Base-by-base conservation (phyloP, 257 asterid genomes). In the Orobanche coerulescens region DNA sequence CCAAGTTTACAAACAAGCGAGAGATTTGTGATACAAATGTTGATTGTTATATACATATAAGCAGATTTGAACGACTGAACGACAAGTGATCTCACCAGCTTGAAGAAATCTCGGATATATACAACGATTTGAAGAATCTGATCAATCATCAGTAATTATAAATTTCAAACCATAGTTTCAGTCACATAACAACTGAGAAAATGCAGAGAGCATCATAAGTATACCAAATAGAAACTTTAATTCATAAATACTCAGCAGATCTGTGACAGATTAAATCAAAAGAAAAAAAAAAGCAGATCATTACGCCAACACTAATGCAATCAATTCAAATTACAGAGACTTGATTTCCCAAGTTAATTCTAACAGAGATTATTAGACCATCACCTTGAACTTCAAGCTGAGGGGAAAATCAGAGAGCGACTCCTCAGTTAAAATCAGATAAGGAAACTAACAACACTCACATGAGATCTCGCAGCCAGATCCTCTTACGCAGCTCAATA, bases 381-480 rank as follows among this genome's bases (percentile, higher is more conserved):
- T 63, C 56, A 26, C 40, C 43, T 34, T 15, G 7, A 57, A 19
- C 40, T 46, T 63, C 62, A 56, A 28, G 16, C 61, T 14, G 13
- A 26, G 33, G 1, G 13, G 1, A 26, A 42, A 30, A 12, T 20
- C 31, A 39, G 56, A 59, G 69, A 54, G 42, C 37, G 43, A 11
- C n/a, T 64, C 58, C 13, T 39, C 5, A 11, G 55, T 63, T 64
- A 51, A 62, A 72, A 52, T 54, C 66, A 53, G 37, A 62, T 28
- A 4, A 5, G 6, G 6, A n/a, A 47, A 55, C 48, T 50, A 62
- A 25, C 12, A 37, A 4, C 31, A 19, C n/a, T 14, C 26, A 33
- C 55, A 12, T 37, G 36, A 22, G 28, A 33, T 48, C 47, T 57
- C 71, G 37, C 23, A 28, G 54, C 28, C 28, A 48, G 44, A 57